Percentiles rank a stretch among this genome's conserved stretches.
These are phyloP conservation scores for Zymoseptoria pseudotritici DNA, from an alignment of 2,329 filamentous ascomycete genomes.

Conservation along the genomic window DNA sequence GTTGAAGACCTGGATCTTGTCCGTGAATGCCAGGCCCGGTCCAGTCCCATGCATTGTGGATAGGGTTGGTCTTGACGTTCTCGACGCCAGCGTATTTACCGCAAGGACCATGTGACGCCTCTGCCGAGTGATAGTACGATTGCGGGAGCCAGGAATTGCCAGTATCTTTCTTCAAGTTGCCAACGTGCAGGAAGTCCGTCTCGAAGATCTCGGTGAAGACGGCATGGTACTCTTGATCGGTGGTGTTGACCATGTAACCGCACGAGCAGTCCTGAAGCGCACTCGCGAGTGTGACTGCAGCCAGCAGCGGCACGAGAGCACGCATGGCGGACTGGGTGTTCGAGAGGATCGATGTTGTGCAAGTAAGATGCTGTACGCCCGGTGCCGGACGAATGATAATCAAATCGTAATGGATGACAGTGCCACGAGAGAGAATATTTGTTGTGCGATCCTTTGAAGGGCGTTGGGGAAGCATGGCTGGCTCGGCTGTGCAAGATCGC, in stretches of 20 bases:
- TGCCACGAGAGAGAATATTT: neutral
- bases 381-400: neutral
- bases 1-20: constrained; percentile 46
- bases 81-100: constrained; percentile 54
- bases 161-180: constrained; percentile 25
- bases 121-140: constrained; percentile 56
- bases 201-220: constrained; percentile 65
- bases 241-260: constrained; percentile 55
- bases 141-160: constrained; percentile 56
- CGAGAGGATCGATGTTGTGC: neutral
- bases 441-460: neutral
- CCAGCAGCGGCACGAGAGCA: neutral
- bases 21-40: constrained; percentile 37
- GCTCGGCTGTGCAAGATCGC: neutral
- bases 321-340: neutral
- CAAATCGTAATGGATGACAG: neutral
- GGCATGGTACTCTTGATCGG: constrained; percentile 32
- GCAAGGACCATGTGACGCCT: constrained; percentile 53
- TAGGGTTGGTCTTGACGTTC: constrained; percentile 52
- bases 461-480: neutral
- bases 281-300: neutral
- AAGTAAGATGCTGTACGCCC: neutral
- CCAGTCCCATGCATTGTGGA: constrained; percentile 37
- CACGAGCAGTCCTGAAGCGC: constrained; percentile 57
- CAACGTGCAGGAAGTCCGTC: constrained; percentile 59